phyloP scores from a whole-genome alignment of 2,329 filamentous ascomycete species.

The Chrysosporium keratinophilum region DNA sequence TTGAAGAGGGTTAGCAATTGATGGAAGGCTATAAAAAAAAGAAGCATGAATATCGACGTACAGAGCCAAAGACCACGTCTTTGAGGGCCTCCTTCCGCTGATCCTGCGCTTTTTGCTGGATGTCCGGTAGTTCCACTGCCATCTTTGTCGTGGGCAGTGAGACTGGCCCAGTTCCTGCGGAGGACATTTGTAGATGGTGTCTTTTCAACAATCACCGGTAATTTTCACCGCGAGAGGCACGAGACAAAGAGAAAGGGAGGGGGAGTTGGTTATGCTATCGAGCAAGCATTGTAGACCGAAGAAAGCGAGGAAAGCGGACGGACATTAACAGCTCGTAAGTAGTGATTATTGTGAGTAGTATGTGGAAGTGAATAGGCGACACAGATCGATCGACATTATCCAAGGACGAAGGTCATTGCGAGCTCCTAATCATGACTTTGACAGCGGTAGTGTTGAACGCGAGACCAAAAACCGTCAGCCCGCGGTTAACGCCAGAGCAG shows the following conservation, averaged over 20 bases:
- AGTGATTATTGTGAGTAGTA: not conserved
- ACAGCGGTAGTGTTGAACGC: not conserved
- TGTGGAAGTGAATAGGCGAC: not conserved
- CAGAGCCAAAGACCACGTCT: slow-evolving; percentile 80
- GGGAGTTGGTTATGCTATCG: slow-evolving; percentile 18
- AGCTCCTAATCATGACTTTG: not conserved
- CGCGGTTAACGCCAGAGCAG: no score
- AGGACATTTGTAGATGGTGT: slow-evolving; percentile 10
- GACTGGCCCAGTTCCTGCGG: slow-evolving; percentile 16
- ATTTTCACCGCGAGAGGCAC: not conserved
- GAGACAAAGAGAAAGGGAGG: not conserved
- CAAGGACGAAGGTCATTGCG: not conserved
- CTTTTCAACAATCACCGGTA: not conserved
- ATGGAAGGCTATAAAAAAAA: no score
- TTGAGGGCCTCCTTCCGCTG: slow-evolving; percentile 62
- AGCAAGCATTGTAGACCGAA: slow-evolving; percentile 23
- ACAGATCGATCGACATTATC: slow-evolving; percentile 4
- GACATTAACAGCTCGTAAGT: not conserved
- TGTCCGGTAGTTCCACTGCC: slow-evolving; percentile 32
- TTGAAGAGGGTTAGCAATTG: slow-evolving; percentile 28
- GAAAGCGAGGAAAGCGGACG: not conserved
- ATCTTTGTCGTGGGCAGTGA: slow-evolving; percentile 27
- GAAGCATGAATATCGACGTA: slow-evolving; percentile 36
- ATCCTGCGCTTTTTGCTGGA: slow-evolving; percentile 26
- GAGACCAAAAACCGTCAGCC: not conserved